Evolutionary conservation across 345 rosid species (phyloP), one percentile per base, ranked within the genome.

Genomic region (Eutrema japonicum): DNA sequence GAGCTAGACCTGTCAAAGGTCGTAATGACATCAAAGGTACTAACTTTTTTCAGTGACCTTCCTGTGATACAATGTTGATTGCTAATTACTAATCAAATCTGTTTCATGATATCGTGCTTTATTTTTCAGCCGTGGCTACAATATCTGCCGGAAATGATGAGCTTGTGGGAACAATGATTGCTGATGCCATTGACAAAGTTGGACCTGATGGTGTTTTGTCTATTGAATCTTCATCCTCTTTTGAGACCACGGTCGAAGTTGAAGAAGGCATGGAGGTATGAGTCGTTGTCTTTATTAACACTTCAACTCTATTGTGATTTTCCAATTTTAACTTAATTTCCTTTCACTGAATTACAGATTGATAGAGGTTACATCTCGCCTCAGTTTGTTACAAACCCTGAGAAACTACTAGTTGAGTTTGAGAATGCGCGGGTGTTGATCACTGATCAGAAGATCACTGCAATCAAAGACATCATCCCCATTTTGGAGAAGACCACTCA

Each of bases 171-270:
- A 70, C 92, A 55, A 95, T 95, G 98, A 79, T 95, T 76, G 98
- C 98, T 63, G 97, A 92, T 84, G 98, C 98, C 68, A 95, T 95
- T 75, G 97, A 95, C 80, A 95, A 92, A 79, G 99, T 95, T 68
- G 99, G 99, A 22, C 97, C 99, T 71, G 99, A 92, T 82, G 99
- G 98, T 81, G 99, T 92, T 68, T 56, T 95, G 79, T 95, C 99
- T 54, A 95, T 95, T 71, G 98, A 95, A 76, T 95, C 98, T 38
- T 95, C 99, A 12, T 92, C 99, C 10, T 95, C 99, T 0, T 95
- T 90, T 58, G 98, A 95, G 85, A 95, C 99, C 6, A 87, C 96
- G 0, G 96, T 95, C 36, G 99, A 92, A 71, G 97, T 95, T 63
- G 98, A 95, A 82, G 99, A 95, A 81, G 99, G 98, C 79, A 92